Evolutionary conservation across 257 asterid species (phyloP).

Genomic region (Perilla frutescens): DNA sequence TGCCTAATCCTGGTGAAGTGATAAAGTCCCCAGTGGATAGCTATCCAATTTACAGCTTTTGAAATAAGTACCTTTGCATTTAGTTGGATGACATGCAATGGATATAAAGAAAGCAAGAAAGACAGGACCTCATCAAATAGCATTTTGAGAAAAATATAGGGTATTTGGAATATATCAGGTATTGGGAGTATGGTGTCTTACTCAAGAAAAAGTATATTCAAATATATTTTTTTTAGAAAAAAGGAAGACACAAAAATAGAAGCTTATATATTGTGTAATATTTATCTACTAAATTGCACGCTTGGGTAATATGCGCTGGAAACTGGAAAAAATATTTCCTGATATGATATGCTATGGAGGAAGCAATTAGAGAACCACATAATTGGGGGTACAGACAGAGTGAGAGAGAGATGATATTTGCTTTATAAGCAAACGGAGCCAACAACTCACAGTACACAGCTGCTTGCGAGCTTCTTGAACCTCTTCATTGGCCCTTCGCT

Average conservation of each 20-base stretch:
- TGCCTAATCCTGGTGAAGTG: neutral
- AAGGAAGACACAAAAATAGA: neutral
- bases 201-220: neutral
- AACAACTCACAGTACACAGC: slow-evolving; percentile 56
- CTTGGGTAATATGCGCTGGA: neutral
- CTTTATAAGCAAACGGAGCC: slow-evolving; percentile 15
- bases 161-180: slow-evolving; percentile 7
- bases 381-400: neutral
- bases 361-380: slow-evolving; percentile 16
- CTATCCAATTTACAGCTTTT: neutral
- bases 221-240: neutral
- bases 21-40: neutral
- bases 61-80: too few species aligned
- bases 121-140: neutral
- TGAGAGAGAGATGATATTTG: neutral
- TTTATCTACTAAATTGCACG: neutral
- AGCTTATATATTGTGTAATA: neutral
- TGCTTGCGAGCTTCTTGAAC: slow-evolving; percentile 77
- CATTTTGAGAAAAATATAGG: slow-evolving; percentile 11
- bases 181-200: slow-evolving; percentile 12
- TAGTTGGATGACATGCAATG: neutral
- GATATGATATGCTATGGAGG: slow-evolving; percentile 11
- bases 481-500: slow-evolving; percentile 66
- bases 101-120: neutral
- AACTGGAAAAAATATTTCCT: neutral